phyloP scores from a whole-genome alignment of 1,139 yeast species.

The Hansenula anomala region DNA sequence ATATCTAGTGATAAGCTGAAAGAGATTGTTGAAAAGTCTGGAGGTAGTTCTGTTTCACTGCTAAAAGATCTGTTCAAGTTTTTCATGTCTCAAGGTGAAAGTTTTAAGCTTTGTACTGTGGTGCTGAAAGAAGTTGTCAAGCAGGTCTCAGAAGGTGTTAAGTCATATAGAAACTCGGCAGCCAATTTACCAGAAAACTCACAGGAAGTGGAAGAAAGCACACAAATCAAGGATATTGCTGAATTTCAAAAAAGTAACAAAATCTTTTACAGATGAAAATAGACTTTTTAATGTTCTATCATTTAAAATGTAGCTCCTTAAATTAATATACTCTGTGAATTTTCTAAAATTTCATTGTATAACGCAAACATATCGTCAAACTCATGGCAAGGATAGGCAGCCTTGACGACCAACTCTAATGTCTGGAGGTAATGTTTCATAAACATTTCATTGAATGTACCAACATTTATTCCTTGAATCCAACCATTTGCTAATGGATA shows the following conservation, averaged over 20 bases:
- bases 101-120: slow-evolving; percentile 28
- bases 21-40: slow-evolving; percentile 30
- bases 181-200: not conserved
- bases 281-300: too few relatives aligned
- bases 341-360: slow-evolving; percentile 11
- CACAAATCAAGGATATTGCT: slow-evolving; percentile 2
- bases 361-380: slow-evolving; percentile 27
- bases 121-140: slow-evolving; percentile 29
- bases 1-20: slow-evolving; percentile 33
- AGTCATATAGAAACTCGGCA: slow-evolving; percentile 4
- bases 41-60: slow-evolving; percentile 31
- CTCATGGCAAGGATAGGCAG: slow-evolving; percentile 30
- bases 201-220: not conserved
- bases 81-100: slow-evolving; percentile 35
- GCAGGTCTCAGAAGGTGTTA: slow-evolving; percentile 10
- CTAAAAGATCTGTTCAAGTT: slow-evolving; percentile 34
- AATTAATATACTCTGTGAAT: not conserved
- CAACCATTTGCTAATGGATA: slow-evolving; percentile 34
- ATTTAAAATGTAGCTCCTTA: not conserved
- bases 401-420: slow-evolving; percentile 25
- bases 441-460: slow-evolving; percentile 29
- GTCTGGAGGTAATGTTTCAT: slow-evolving; percentile 31
- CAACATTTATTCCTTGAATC: slow-evolving; percentile 32
- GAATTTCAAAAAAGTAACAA: slow-evolving; percentile 5
- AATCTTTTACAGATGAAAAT: not conserved